Conservation (phyloP, 2,329 filamentous ascomycete genomes). For the Sclerotinia sclerotiorum region DNA sequence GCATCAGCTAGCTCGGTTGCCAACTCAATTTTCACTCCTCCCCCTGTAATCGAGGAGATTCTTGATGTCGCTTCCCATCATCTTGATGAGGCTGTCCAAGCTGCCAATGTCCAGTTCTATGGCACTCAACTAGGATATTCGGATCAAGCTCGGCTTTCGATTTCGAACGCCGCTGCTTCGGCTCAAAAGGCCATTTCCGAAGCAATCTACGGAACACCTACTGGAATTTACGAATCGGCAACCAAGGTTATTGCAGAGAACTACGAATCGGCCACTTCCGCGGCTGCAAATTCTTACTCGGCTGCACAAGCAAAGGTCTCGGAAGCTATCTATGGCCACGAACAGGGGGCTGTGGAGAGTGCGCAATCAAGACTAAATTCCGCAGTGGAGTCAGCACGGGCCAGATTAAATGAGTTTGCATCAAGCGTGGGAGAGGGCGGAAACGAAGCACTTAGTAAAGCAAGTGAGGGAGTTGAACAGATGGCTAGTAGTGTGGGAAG, state of each 20-base stretch:
- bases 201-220: constrained; percentile 57
- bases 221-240: constrained; percentile 36
- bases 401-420: constrained; percentile 35
- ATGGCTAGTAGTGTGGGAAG: constrained; percentile 48
- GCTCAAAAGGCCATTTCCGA: constrained; percentile 56
- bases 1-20: constrained; percentile 48
- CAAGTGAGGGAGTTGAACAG: constrained; percentile 46
- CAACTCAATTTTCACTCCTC: constrained; percentile 54
- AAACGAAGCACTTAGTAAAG: constrained; percentile 42
- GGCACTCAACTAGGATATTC: constrained; percentile 53
- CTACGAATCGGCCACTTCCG: constrained; percentile 29
- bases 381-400: constrained; percentile 38
- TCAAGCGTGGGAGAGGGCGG: constrained; percentile 38
- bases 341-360: constrained; percentile 37
- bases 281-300: constrained; percentile 25
- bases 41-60: constrained; percentile 57
- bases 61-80: constrained; percentile 56
- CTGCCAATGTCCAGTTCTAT: constrained; percentile 57
- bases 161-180: constrained; percentile 54
- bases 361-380: constrained; percentile 36
- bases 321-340: constrained; percentile 34
- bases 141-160: constrained; percentile 53
- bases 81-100: constrained; percentile 58
- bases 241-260: constrained; percentile 30
- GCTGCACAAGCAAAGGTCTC: constrained; percentile 27